phyloP scores from a whole-genome alignment of 2,329 filamentous ascomycete genomes.

The Ophiostoma sp. region DNA sequence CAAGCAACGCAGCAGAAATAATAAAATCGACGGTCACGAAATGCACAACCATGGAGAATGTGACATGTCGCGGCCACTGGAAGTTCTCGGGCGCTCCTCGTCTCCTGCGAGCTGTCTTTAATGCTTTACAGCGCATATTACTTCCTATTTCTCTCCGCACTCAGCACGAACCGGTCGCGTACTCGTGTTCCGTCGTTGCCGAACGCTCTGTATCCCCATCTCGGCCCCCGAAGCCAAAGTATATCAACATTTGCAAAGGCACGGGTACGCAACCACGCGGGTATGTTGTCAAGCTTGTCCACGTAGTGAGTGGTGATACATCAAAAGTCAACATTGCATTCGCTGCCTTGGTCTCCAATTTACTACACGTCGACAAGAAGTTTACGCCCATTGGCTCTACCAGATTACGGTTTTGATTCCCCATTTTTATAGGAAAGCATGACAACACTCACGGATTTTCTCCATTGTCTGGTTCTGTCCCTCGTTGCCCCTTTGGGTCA shows the following conservation, averaged over 20 bases:
- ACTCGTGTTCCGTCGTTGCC: neutral
- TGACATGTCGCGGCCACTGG: neutral
- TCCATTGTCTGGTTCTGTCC: neutral
- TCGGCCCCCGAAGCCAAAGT: no score
- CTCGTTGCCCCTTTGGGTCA: conserved; percentile 1
- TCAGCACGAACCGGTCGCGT: neutral
- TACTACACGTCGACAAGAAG: conserved; percentile 2
- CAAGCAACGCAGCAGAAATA: neutral
- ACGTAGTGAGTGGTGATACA: neutral
- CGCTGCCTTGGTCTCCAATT: neutral
- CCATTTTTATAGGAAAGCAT: neutral
- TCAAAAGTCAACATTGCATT: neutral
- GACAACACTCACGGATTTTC: neutral
- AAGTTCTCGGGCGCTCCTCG: neutral
- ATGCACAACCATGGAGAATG: neutral
- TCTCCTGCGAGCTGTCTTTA: neutral
- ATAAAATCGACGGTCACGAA: neutral
- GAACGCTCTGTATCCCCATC: neutral
- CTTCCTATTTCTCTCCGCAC: neutral
- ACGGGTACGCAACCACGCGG: neutral
- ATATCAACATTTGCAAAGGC: neutral
- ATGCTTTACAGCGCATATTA: neutral
- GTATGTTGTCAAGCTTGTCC: neutral
- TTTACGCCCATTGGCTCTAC: neutral
- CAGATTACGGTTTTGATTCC: neutral